Evolutionary conservation across 495 filamentous ascomycete genomes (phyloP).

Genomic region (Venustampulla echinocandica): DNA sequence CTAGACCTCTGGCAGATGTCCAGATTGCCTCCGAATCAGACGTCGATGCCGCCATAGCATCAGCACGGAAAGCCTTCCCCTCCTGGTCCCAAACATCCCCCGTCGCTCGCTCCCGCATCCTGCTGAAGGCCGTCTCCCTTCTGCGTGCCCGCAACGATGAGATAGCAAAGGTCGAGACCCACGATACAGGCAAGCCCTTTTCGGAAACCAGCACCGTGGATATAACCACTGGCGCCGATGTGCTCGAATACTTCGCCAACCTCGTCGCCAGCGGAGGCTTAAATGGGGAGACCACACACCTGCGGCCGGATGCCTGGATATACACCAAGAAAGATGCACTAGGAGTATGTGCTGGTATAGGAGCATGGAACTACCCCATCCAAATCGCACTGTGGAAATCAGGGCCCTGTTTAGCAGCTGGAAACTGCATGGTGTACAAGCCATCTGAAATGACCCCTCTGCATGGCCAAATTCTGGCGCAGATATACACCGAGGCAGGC

Average conservation of each 20-base stretch:
- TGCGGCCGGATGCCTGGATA: constrained; percentile 63
- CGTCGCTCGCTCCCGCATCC: constrained; percentile 57
- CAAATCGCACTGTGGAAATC: constrained; percentile 86
- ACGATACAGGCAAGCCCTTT: constrained; percentile 67
- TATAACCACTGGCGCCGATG: constrained; percentile 65
- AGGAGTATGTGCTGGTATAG: constrained; percentile 71
- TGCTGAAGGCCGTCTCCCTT: constrained; percentile 57
- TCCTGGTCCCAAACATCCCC: constrained; percentile 58
- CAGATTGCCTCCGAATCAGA: constrained; percentile 53
- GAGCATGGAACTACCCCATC: constrained; percentile 81
- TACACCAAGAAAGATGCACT: constrained; percentile 67
- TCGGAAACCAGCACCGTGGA: constrained; percentile 70
- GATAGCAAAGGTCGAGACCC: constrained; percentile 59
- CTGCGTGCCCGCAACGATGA: constrained; percentile 61
- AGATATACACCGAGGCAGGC: constrained; percentile 64
- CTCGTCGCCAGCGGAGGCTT: constrained; percentile 59
- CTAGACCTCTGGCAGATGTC: constrained; percentile 52
- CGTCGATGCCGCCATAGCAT: constrained; percentile 54
- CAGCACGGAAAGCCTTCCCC: constrained; percentile 54
- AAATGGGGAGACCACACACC: constrained; percentile 58
- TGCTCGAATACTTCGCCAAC: constrained; percentile 69
- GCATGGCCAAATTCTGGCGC: constrained; percentile 58
- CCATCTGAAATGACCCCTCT: constrained; percentile 73
- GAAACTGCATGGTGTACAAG: constrained; percentile 84
- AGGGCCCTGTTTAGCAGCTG: constrained; percentile 70